Evolutionary conservation across 2,329 filamentous ascomycete species (phyloP).

Genomic region (Chaetomiaceae sp.): DNA sequence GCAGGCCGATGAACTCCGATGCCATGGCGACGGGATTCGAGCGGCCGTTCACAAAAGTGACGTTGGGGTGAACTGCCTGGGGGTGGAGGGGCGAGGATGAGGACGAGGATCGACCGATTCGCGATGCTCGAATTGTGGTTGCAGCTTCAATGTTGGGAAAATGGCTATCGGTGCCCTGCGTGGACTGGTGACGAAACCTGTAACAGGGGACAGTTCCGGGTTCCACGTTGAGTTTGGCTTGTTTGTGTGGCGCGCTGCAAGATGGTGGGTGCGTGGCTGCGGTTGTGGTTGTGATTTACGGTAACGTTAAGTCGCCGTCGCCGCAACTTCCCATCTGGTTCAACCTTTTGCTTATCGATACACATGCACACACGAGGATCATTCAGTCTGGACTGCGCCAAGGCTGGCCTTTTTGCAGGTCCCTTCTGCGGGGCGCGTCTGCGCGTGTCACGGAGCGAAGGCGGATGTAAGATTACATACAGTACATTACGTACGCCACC

Average conservation of each 20-base stretch:
- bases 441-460: no score
- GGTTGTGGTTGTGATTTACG: neutral
- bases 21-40: conserved; percentile 48
- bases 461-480: no score
- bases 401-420: neutral
- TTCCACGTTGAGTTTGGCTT: neutral
- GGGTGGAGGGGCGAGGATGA: neutral
- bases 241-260: neutral
- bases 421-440: neutral
- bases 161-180: no score
- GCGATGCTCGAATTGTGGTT: neutral
- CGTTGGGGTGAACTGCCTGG: neutral
- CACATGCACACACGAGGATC: no score
- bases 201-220: neutral
- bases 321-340: conserved; percentile 5
- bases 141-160: neutral
- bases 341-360: conserved; percentile 25
- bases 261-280: neutral
- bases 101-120: neutral
- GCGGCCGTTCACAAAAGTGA: neutral
- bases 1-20: conserved; percentile 67
- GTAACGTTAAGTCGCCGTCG: neutral
- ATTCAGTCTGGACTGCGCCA: neutral
- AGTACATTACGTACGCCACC: no score
- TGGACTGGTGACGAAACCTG: neutral